phyloP scores from a whole-genome alignment of 2,329 filamentous ascomycete species.

The Gaeumannomyces tritici region DNA sequence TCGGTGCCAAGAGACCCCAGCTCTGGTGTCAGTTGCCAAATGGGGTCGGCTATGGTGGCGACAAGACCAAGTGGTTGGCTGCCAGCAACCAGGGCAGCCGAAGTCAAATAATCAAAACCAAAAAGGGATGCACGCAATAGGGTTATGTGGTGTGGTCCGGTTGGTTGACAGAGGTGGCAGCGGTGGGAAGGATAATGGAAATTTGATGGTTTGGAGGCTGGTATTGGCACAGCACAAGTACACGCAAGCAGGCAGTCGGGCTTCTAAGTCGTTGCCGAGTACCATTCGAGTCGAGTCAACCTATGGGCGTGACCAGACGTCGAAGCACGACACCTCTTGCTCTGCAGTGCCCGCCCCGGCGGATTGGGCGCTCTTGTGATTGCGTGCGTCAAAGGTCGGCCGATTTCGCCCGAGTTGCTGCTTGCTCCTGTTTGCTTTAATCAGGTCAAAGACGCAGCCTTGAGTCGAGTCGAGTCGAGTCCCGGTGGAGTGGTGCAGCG shows the following conservation, averaged over 20 bases:
- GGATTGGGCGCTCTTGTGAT: neutral
- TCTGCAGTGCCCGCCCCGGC: too few relatives aligned
- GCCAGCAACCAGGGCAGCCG: neutral
- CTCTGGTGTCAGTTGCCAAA: neutral
- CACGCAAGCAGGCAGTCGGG: neutral
- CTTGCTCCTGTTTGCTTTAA: neutral
- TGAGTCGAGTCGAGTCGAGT: neutral
- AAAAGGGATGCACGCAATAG: neutral
- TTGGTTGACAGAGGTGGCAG: neutral
- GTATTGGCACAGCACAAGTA: neutral
- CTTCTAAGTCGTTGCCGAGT: neutral
- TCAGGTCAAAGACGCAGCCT: neutral
- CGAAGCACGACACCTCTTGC: neutral
- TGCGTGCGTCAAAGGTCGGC: neutral
- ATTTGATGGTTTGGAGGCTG: neutral
- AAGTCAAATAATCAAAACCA: neutral
- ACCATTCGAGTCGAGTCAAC: too few relatives aligned
- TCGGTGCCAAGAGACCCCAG: too few relatives aligned
- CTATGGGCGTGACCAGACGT: neutral
- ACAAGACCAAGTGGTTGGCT: neutral
- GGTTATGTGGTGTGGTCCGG: neutral
- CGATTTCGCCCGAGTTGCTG: neutral
- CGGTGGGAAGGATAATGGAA: neutral
- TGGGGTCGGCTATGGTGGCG: neutral
- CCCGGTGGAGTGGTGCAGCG: neutral